Base-by-base conservation (phyloP, 1,284 basidiomycete genomes). In the Sanghuangporus weigelae region DNA sequence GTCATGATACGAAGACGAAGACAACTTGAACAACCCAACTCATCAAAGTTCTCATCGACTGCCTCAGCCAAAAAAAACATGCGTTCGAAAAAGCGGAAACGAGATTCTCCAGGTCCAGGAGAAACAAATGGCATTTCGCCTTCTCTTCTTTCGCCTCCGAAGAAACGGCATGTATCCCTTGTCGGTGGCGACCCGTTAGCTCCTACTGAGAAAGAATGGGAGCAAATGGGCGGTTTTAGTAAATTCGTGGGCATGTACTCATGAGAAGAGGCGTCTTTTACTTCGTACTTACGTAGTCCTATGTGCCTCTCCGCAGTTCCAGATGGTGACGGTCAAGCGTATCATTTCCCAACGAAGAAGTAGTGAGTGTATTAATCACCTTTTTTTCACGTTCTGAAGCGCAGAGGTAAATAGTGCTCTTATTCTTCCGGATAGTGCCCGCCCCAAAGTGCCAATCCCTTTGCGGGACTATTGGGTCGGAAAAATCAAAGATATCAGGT, bases 401-500 rank as follows among this genome's bases (percentile, higher is more conserved):
- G 12, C 53, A 31, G 31, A n/a, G n/a, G n/a, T 14, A 7, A 8
- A n/a, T 23, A 66, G 64, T 42, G 56, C 61, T 6, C 21, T 66
- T 7, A 59, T 66, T 16, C 16, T 66, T 11, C 64, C 64, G 7
- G 57, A 57, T 16, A 61, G 26, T 31, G 26, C 26, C 26, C 26
- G 26, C 5, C 26, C 26, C 3, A 2, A 31, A 5, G 57, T 21
- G 21, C 19, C 12, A 1, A 53, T 3, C 56, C 60, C 7, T 46
- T 31, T 21, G 8, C 59, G 56, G 11, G 57, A 63, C 19, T 59
- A 63, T 42, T 66, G 64, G 64, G 53, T 66, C 6, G 64, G 64
- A n/a, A 63, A 63, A 39, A 66, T 66, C 16, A 59, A 59, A 42
- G 64, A 63, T 10, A 60, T 66, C 12, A 55, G 64, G 10, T 56